Evolutionary conservation across 306 rosid genomes (phyloP).

Genomic region (Quercus aquifolioides): DNA sequence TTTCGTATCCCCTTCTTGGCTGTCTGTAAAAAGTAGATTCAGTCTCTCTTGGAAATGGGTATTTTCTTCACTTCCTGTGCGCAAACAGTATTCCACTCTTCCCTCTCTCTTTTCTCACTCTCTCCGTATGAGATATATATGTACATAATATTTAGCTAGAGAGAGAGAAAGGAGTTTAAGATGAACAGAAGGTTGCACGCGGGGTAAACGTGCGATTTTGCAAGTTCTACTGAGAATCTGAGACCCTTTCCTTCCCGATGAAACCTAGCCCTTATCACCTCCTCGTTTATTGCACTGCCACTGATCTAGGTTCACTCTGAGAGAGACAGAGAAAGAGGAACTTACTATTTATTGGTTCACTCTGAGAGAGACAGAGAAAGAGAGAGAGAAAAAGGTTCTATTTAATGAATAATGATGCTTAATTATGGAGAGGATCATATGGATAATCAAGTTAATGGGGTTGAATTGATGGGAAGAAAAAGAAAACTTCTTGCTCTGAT

Average conservation of each 20-base stretch:
- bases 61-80: slow-evolving; percentile 14
- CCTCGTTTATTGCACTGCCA: slow-evolving; percentile 42
- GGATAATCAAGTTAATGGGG: background rate
- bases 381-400: background rate
- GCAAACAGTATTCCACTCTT: background rate
- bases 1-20: background rate
- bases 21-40: slow-evolving; percentile 31
- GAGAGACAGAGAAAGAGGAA: too few relatives aligned
- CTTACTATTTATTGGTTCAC: background rate
- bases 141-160: background rate
- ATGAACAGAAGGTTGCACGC: slow-evolving; percentile 6
- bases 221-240: slow-evolving; percentile 35
- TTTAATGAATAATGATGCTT: background rate
- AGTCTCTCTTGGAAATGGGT: slow-evolving; percentile 47
- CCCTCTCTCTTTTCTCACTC: background rate
- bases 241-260: slow-evolving; percentile 65
- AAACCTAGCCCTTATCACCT: slow-evolving; percentile 7
- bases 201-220: slow-evolving; percentile 60
- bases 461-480: slow-evolving; percentile 21
- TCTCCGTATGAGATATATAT: background rate
- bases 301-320: background rate
- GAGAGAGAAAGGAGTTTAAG: slow-evolving; percentile 9
- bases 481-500: background rate
- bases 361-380: background rate
- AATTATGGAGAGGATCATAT: background rate